These are phyloP conservation scores for Mycena kentingensis DNA, from an alignment of 768 basidiomycete genomes.

Conservation along the genomic window DNA sequence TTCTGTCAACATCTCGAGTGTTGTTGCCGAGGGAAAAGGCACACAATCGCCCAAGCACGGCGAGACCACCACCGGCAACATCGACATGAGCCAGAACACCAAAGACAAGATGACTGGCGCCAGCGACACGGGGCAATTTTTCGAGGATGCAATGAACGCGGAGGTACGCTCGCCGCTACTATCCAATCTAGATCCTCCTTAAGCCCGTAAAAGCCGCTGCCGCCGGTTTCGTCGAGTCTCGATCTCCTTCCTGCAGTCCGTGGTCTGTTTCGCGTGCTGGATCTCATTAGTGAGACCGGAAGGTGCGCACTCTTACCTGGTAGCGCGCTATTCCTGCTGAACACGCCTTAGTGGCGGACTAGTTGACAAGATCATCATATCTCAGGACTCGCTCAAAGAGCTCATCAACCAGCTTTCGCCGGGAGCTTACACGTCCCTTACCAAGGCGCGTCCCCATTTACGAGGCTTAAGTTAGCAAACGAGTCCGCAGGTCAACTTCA, in stretches of 20 bases:
- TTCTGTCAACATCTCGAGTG: no score
- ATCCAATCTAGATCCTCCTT: neutral
- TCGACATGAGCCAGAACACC: neutral
- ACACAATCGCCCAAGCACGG: no score
- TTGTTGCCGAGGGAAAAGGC: no score
- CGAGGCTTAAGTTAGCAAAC: neutral
- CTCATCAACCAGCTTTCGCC: slow-evolving; percentile 53
- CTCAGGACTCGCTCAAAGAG: slow-evolving; percentile 47
- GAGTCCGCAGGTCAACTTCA: slow-evolving; percentile 48
- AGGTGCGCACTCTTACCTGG: slow-evolving; percentile 18
- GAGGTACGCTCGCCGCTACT: neutral
- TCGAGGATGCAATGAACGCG: slow-evolving; percentile 4
- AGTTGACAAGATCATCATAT: slow-evolving; percentile 69
- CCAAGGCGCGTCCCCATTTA: slow-evolving; percentile 29
- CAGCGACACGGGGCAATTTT: neutral
- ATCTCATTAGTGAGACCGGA: slow-evolving; percentile 52
- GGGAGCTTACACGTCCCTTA: slow-evolving; percentile 54
- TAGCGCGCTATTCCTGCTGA: neutral
- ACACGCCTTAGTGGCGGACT: neutral
- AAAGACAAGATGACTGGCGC: neutral
- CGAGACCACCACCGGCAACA: no score
- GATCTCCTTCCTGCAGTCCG: slow-evolving; percentile 34
- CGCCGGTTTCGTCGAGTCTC: neutral
- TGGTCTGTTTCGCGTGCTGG: slow-evolving; percentile 56
- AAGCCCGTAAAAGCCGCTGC: neutral